Conservation (phyloP, 164 flowering plant species). For the Amborella trichopoda region DNA sequence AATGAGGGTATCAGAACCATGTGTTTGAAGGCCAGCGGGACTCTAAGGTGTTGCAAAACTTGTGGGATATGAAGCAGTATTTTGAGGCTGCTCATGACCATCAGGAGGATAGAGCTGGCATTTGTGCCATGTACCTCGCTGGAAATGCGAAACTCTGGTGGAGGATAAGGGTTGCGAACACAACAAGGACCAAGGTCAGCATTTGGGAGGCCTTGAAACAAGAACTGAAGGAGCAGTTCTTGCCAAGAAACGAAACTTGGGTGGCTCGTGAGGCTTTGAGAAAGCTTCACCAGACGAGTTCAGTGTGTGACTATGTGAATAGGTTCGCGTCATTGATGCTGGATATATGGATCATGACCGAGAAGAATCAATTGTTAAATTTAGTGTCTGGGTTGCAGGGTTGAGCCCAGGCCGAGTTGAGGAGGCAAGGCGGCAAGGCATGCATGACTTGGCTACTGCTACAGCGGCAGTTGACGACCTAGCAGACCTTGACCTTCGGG, state of each 20-base stretch:
- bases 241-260: not conserved
- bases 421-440: not conserved
- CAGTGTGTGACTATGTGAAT: not conserved
- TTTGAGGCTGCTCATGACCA: not conserved
- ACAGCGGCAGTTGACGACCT: too few relatives aligned
- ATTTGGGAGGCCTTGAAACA: not conserved
- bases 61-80: too few relatives aligned
- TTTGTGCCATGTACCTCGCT: not conserved
- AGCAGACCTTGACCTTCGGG: too few relatives aligned
- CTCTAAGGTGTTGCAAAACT: too few relatives aligned
- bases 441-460: too few relatives aligned
- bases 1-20: too few relatives aligned
- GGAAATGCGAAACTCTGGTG: conserved; percentile 2
- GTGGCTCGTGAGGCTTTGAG: not conserved
- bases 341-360: not conserved
- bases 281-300: not conserved
- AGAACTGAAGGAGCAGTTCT: too few relatives aligned
- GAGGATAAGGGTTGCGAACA: not conserved
- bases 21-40: too few relatives aligned
- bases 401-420: not conserved
- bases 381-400: not conserved
- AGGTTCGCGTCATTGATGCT: not conserved
- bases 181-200: not conserved
- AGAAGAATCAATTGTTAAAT: conserved; percentile 1
- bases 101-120: not conserved